These are phyloP conservation scores for Friedmanniomyces endolithicus DNA, from an alignment of 495 filamentous ascomycete genomes.

Conservation along the genomic window DNA sequence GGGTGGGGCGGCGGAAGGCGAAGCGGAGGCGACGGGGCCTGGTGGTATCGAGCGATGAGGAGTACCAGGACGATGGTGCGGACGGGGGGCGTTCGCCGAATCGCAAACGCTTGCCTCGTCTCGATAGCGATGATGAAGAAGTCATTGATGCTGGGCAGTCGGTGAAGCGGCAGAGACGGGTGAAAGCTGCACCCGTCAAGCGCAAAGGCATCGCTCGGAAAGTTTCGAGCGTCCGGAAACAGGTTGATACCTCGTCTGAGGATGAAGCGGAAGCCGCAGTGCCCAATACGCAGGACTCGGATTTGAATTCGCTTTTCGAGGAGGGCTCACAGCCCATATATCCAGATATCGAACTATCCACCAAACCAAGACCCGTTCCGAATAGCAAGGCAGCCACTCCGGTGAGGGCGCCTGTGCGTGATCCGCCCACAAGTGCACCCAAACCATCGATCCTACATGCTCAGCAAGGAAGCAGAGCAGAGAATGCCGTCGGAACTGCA, in stretches of 20 bases:
- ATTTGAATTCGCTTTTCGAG: background rate
- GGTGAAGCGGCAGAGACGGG: background rate
- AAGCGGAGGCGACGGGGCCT: slow-evolving; percentile 8
- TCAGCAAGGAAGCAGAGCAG: background rate
- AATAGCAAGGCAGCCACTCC: background rate
- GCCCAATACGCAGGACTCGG: background rate
- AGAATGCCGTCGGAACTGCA: background rate
- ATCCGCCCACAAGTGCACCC: background rate
- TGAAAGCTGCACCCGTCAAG: background rate
- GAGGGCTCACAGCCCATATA: slow-evolving; percentile 1
- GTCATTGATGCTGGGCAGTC: background rate
- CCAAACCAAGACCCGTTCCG: background rate
- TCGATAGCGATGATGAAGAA: background rate
- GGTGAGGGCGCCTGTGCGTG: background rate
- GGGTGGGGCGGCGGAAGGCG: background rate
- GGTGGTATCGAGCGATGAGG: background rate
- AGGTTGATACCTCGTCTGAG: background rate
- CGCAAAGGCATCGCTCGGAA: slow-evolving; percentile 4
- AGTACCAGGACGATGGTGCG: background rate
- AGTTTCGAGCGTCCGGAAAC: background rate
- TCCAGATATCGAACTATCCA: background rate
- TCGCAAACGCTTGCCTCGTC: background rate
- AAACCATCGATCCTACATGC: too few relatives aligned
- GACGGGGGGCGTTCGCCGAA: background rate
- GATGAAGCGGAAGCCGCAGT: background rate